phyloP scores from a whole-genome alignment of 75 land plant genomes.

The Pinus taeda region DNA sequence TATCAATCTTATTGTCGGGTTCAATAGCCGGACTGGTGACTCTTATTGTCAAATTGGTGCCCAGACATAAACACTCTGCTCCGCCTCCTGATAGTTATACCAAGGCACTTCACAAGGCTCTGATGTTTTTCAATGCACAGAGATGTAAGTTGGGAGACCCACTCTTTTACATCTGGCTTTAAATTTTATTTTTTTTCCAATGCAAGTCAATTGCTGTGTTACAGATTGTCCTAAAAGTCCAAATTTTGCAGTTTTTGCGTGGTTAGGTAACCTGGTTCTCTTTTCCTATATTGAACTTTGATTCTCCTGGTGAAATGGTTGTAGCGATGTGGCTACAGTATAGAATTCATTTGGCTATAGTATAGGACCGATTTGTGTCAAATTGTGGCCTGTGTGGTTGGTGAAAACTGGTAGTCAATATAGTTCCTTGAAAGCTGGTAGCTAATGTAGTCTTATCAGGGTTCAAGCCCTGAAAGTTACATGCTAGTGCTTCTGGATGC shows the following conservation, averaged over 20 bases:
- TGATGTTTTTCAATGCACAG: constrained; percentile 98
- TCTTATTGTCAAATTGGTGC: constrained; percentile 82
- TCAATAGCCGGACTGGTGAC: constrained; percentile 68
- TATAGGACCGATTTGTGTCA: too few relatives aligned
- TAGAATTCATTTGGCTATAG: too few relatives aligned
- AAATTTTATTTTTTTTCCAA: not conserved
- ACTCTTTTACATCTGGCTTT: not conserved
- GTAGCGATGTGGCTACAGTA: not conserved
- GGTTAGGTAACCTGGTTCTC: not conserved
- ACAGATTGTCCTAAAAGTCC: not conserved
- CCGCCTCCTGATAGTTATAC: constrained; percentile 93
- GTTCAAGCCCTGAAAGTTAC: too few relatives aligned
- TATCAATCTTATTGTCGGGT: constrained; percentile 41
- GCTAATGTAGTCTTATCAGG: too few relatives aligned
- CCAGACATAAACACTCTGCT: constrained; percentile 52
- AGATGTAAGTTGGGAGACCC: constrained; percentile 47
- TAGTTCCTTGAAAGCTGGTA: too few relatives aligned
- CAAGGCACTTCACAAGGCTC: constrained; percentile 79
- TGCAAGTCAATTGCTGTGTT: not conserved
- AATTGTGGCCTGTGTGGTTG: too few relatives aligned
- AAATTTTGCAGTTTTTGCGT: not conserved
- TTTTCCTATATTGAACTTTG: not conserved
- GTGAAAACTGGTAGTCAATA: too few relatives aligned
- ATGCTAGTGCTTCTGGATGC: too few relatives aligned
- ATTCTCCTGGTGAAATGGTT: not conserved